Conservation (phyloP, 306 rosid species). For the Carpinus fangiana region DNA sequence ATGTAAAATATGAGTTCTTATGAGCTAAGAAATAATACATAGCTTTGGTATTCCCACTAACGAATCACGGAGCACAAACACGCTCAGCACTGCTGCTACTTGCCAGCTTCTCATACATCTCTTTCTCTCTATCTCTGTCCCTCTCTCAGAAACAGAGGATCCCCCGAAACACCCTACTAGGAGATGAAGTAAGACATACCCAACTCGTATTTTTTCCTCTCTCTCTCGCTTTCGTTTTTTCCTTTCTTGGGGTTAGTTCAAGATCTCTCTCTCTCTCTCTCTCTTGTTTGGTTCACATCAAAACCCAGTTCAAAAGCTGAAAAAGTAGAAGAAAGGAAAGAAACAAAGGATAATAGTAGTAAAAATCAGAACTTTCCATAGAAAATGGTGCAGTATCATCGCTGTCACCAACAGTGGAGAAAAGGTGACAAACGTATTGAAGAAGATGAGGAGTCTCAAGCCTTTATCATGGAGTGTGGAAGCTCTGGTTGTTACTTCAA, state of each 20-base stretch:
- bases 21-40: no score
- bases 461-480: constrained; percentile 42
- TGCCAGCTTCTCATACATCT: not conserved
- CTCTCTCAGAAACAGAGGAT: constrained; percentile 1
- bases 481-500: constrained; percentile 39
- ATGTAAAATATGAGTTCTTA: no score
- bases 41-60: no score
- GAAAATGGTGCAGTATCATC: constrained; percentile 58
- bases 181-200: not conserved
- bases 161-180: not conserved
- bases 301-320: not conserved
- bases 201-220: not conserved
- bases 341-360: not conserved
- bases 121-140: not conserved
- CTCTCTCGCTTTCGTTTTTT: not conserved
- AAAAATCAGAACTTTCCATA: constrained; percentile 22
- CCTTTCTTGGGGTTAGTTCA: not conserved
- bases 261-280: not conserved
- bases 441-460: constrained; percentile 54
- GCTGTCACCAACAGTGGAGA: constrained; percentile 45
- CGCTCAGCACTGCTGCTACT: not conserved
- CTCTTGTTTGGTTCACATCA: not conserved
- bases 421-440: constrained; percentile 31
- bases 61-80: not conserved
- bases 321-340: not conserved